A percentile compares a stretch with the other conserved stretches of the same genome.
phyloP scores from a whole-genome alignment of 1,139 yeast genomes.

The Sugiyamaella pinicola region DNA sequence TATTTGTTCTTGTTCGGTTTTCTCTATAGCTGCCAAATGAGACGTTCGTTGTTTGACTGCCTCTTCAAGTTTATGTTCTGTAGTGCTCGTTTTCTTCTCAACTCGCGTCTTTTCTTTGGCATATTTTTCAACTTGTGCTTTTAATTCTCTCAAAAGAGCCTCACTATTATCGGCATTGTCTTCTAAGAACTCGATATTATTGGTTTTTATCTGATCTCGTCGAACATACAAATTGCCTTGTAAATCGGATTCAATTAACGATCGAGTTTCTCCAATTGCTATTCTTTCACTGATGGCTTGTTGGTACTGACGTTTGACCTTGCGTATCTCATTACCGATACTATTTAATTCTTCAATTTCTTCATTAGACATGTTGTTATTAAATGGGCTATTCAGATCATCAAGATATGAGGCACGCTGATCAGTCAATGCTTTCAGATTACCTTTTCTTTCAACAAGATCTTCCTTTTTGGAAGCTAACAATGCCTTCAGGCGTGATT shows the following conservation, averaged over 20 bases:
- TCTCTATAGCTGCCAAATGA: constrained; percentile 42
- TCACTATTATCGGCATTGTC: constrained; percentile 18
- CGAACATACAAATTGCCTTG: constrained; percentile 56
- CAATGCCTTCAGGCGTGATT: constrained; percentile 30
- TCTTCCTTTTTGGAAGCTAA: constrained; percentile 33
- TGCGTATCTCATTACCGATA: constrained; percentile 47
- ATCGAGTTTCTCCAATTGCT: constrained; percentile 54
- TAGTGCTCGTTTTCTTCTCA: constrained; percentile 23
- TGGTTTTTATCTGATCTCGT: constrained; percentile 38
- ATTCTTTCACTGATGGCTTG: constrained; percentile 50
- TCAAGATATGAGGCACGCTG: constrained; percentile 45
- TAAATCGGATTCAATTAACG: constrained; percentile 59
- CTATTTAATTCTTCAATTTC: constrained; percentile 50
- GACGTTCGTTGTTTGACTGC: constrained; percentile 1
- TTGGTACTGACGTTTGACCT: constrained; percentile 49
- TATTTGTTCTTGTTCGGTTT: constrained; percentile 61
- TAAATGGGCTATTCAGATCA: constrained; percentile 61
- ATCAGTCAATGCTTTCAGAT: constrained; percentile 35
- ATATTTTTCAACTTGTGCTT: constrained; percentile 7
- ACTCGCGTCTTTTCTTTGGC: constrained; percentile 1
- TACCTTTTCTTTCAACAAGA: constrained; percentile 38
- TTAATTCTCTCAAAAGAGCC: not conserved
- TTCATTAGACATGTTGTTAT: constrained; percentile 52
- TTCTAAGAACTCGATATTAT: constrained; percentile 19
- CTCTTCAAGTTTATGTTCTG: constrained; percentile 42